A percentile compares a stretch with the other conserved stretches of the same genome.
These are phyloP conservation scores for Hypocreales sp. DNA, from an alignment of 2,329 filamentous ascomycete species.

Conservation along the genomic window DNA sequence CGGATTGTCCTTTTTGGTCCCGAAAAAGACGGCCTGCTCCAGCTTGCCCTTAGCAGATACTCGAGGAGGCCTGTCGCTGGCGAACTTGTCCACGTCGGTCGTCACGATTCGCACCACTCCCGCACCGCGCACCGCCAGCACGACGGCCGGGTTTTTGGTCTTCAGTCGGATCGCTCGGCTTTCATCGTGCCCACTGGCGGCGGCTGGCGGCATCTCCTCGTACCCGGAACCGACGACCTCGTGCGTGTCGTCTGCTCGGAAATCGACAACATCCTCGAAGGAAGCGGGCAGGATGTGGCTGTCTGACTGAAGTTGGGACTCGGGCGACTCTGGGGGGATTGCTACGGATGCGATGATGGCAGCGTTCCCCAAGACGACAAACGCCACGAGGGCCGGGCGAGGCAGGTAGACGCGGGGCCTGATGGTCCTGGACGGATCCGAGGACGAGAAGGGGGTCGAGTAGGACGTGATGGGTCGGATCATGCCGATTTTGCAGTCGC, in stretches of 20 bases:
- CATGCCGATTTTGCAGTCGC: constrained; percentile 41
- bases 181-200: constrained; percentile 25
- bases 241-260: constrained; percentile 48
- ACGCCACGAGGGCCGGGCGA: constrained; percentile 63
- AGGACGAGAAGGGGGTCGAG: constrained; percentile 31
- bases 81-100: constrained; percentile 43
- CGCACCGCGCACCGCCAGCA: constrained; percentile 47
- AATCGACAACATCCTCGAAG: constrained; percentile 78
- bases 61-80: constrained; percentile 37
- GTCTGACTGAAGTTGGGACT: constrained; percentile 58
- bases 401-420: constrained; percentile 63
- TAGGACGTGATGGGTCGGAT: constrained; percentile 55
- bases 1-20: constrained; percentile 67
- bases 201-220: constrained; percentile 35
- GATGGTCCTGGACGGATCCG: constrained; percentile 16
- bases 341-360: constrained; percentile 63
- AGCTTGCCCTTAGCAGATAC: constrained; percentile 79
- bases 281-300: constrained; percentile 45
- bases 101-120: constrained; percentile 45
- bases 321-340: constrained; percentile 51
- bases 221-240: constrained; percentile 49
- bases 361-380: constrained; percentile 64
- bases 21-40: constrained; percentile 90
- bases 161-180: constrained; percentile 33
- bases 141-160: constrained; percentile 44